Conservation (phyloP, 2,329 filamentous ascomycete species). For the Taxawa tesnikishii region DNA sequence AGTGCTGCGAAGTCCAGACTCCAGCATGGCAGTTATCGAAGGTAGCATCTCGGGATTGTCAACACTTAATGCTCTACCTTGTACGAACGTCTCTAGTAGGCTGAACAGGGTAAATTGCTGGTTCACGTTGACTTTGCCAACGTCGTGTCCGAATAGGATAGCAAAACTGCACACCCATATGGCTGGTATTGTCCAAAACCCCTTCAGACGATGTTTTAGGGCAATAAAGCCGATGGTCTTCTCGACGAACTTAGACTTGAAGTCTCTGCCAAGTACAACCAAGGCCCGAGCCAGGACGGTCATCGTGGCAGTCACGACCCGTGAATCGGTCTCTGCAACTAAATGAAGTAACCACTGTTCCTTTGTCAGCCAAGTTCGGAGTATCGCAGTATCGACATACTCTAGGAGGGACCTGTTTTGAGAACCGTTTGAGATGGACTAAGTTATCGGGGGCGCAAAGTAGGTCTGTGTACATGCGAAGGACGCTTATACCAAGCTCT, state of each 20-base stretch:
- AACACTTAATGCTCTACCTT: constrained; percentile 48
- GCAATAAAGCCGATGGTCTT: constrained; percentile 84
- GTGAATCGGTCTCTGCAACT: constrained; percentile 72
- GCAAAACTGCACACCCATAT: constrained; percentile 84
- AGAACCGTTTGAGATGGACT: constrained; percentile 70
- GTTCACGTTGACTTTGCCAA: constrained; percentile 61
- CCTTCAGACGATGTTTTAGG: constrained; percentile 67
- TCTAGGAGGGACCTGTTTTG: constrained; percentile 90
- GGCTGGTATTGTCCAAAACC: constrained; percentile 78
- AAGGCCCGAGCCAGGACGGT: constrained; percentile 77
- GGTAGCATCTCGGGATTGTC: constrained; percentile 66
- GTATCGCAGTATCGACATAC: too few relatives aligned
- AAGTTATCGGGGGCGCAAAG: constrained; percentile 62
- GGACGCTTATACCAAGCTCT: constrained; percentile 60
- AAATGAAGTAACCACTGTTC: constrained; percentile 53
- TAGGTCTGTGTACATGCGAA: constrained; percentile 66
- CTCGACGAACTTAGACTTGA: constrained; percentile 72
- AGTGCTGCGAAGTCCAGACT: constrained; percentile 65
- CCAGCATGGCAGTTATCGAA: constrained; percentile 76
- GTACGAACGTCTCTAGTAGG: constrained; percentile 58
- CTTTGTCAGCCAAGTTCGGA: too few relatives aligned
- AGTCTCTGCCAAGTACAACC: constrained; percentile 66
- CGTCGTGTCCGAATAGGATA: constrained; percentile 75
- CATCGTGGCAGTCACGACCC: constrained; percentile 67
- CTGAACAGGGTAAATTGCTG: constrained; percentile 61